A percentile compares a stretch with the other conserved stretches of the same genome.
These are phyloP conservation scores for Thermothelomyces thermophilus DNA, from an alignment of 2,329 filamentous ascomycete species.

Conservation along the genomic window DNA sequence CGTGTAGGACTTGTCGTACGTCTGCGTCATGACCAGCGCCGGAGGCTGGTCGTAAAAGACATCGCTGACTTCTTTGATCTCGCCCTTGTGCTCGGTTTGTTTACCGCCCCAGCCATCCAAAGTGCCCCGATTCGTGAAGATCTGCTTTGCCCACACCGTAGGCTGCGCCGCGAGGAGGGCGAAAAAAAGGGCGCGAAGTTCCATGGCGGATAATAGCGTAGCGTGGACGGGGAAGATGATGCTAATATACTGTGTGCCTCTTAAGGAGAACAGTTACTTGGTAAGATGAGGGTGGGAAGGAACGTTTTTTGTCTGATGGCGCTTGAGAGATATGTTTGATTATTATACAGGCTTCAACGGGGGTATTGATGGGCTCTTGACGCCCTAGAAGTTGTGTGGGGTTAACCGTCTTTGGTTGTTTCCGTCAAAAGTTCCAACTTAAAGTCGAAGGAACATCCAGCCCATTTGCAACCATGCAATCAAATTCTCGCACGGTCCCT, in stretches of 20 bases:
- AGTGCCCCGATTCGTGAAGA: constrained; percentile 38
- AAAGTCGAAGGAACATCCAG: constrained; percentile 6
- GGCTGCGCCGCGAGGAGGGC: neutral
- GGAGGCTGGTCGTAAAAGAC: constrained; percentile 33
- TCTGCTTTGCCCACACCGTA: constrained; percentile 18
- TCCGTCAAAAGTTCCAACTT: no score
- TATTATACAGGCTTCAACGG: no score
- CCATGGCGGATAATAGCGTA: neutral
- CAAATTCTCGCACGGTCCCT: no score
- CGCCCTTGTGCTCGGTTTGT: constrained; percentile 37
- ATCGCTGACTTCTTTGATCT: constrained; percentile 37
- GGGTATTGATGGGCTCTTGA: no score
- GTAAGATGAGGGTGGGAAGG: no score
- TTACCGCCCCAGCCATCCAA: constrained; percentile 35
- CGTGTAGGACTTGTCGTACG: constrained; percentile 35
- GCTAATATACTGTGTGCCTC: neutral
- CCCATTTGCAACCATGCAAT: neutral
- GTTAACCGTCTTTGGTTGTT: no score
- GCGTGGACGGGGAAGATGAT: neutral
- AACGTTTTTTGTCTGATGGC: no score
- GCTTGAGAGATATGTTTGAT: no score
- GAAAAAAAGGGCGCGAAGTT: neutral
- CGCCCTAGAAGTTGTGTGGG: no score
- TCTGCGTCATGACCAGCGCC: constrained; percentile 41
- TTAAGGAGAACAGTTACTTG: no score